Conservation (phyloP, 805 yeast species). For the Sungouiozyma ichnusensis region DNA sequence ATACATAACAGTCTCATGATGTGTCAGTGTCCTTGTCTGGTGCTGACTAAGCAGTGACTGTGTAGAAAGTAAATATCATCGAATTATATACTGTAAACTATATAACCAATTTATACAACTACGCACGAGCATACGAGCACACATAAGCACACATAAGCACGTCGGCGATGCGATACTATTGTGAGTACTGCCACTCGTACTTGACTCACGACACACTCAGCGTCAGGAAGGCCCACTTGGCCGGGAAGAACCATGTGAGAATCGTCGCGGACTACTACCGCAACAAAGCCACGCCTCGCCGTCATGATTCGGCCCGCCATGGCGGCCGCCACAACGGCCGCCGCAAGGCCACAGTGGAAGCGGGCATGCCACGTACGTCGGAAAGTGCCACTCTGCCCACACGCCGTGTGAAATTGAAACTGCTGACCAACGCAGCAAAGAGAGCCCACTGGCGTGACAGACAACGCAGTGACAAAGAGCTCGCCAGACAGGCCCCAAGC, state of each 20-base stretch:
- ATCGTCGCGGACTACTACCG: slow-evolving; percentile 70
- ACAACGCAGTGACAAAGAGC: slow-evolving; percentile 13
- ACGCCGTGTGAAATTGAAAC: background rate
- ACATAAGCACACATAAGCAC: background rate
- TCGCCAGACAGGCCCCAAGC: background rate
- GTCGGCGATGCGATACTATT: slow-evolving; percentile 60
- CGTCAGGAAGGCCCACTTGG: slow-evolving; percentile 69
- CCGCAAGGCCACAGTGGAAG: slow-evolving; percentile 14
- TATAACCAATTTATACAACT: background rate
- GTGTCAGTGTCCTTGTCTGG: background rate
- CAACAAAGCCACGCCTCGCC: slow-evolving; percentile 15
- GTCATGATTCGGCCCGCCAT: too few species aligned
- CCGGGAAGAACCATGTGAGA: slow-evolving; percentile 67
- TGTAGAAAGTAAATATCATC: too few species aligned
- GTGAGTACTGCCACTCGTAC: slow-evolving; percentile 76
- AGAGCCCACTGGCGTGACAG: slow-evolving; percentile 12
- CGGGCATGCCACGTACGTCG: background rate
- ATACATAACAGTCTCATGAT: background rate
- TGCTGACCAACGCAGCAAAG: slow-evolving; percentile 9
- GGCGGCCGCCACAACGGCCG: too few species aligned
- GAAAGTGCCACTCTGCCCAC: background rate
- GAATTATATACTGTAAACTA: background rate
- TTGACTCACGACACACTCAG: slow-evolving; percentile 83
- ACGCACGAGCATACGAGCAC: background rate
- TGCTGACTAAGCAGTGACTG: background rate